Conservation (phyloP, 108 stramenopile genomes). For the Conticribra weissflogii region DNA sequence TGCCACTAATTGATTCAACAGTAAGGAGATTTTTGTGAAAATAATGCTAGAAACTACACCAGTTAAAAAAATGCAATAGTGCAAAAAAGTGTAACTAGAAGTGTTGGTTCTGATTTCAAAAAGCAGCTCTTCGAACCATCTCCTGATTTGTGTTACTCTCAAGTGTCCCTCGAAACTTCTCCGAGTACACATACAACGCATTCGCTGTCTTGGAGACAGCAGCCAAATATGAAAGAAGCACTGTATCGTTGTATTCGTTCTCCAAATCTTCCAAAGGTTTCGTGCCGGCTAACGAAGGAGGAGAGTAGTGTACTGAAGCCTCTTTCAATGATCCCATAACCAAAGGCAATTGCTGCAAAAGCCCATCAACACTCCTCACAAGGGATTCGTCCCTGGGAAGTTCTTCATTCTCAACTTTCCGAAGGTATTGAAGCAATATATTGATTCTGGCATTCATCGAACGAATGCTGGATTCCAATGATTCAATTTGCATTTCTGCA, state of each 20-base stretch:
- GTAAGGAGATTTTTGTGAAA: background rate
- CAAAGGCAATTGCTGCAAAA: constrained; percentile 45
- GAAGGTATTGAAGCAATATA: constrained; percentile 59
- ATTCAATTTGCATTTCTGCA: constrained; percentile 37
- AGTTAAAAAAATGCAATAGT: too few relatives aligned
- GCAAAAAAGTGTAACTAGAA: background rate
- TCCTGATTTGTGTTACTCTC: constrained; percentile 24
- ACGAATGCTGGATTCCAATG: constrained; percentile 42
- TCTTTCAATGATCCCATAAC: constrained; percentile 40
- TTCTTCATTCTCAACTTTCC: constrained; percentile 35
- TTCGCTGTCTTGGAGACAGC: constrained; percentile 62
- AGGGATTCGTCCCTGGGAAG: constrained; percentile 27
- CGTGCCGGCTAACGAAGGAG: constrained; percentile 2
- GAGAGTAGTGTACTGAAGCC: background rate
- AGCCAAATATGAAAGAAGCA: constrained; percentile 62
- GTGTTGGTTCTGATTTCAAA: background rate
- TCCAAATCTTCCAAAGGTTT: constrained; percentile 30
- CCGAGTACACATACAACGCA: constrained; percentile 66
- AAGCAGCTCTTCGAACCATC: constrained; percentile 11
- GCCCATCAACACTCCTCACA: constrained; percentile 47
- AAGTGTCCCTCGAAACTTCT: constrained; percentile 63
- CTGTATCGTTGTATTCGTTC: constrained; percentile 53
- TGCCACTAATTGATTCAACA: too few relatives aligned
- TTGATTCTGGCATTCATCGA: constrained; percentile 68
- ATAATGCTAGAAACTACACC: too few relatives aligned